phyloP scores from a whole-genome alignment of 2,329 filamentous ascomycete genomes.

The Aspergillus unguis region DNA sequence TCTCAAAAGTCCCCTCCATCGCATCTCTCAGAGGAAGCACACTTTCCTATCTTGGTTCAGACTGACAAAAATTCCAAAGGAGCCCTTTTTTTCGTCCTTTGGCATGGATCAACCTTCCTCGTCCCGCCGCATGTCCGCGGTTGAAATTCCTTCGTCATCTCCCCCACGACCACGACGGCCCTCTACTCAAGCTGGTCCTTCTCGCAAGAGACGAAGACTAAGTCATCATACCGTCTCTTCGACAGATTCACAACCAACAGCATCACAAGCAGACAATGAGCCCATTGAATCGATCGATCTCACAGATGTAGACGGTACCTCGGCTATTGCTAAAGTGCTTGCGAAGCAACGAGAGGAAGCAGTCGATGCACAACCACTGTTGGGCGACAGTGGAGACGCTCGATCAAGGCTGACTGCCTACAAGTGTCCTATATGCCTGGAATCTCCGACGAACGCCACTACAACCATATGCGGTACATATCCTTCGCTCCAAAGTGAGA shows the following conservation, averaged over 20 bases:
- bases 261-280: conserved; percentile 4
- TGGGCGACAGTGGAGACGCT: conserved; percentile 26
- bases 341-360: conserved; percentile 55
- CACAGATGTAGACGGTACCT: conserved; percentile 42
- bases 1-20: not conserved
- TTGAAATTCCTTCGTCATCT: not conserved
- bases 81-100: not conserved
- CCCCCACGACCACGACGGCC: not conserved
- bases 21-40: not conserved
- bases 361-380: conserved; percentile 43
- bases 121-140: not conserved
- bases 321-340: conserved; percentile 43
- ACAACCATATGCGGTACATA: conserved; percentile 58
- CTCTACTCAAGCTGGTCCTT: conserved; percentile 3
- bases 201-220: conserved; percentile 18
- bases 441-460: conserved; percentile 57
- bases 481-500: not conserved
- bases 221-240: conserved; percentile 2
- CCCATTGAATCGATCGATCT: conserved; percentile 52
- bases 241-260: not conserved
- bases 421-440: conserved; percentile 64
- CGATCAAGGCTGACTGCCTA: conserved; percentile 46
- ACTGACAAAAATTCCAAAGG: not conserved
- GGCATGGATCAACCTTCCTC: not conserved
- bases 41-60: not conserved